Evolutionary conservation across 1,139 yeast genomes (phyloP), one percentile per base, ranked within the genome.

Genomic region (Zhuliangozyma parablackwelliae): DNA sequence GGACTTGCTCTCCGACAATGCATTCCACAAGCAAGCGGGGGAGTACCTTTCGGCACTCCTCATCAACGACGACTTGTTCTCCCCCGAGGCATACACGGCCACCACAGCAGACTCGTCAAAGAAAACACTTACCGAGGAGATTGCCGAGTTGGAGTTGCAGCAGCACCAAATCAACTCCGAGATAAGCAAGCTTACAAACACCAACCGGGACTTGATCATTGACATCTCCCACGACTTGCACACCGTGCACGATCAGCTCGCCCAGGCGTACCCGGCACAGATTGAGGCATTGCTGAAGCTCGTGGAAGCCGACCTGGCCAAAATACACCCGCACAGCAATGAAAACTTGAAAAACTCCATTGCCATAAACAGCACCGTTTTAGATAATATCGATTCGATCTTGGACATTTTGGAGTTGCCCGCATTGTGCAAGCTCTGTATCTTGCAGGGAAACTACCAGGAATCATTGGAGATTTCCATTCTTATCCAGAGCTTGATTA

Each of bases 381-480:
- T 86, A 32, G 69, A 76, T 28, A 82, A 84, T 46, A 73, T 88
- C 46, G 92, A 83, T 44, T 75, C 80, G 24, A 70, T 89, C 9
- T 76, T 85, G 44, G 96, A 87, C 49, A 72, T 89, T 9, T 65
- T 90, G 44, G 96, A 88, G 52, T 64, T 92, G 26, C 97, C 97
- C 0, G 74, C 94, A 2, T 59, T 90, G 36, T 81, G 94, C 30
- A 73, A 80, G 38, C 78, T 90, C n/a, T 87, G 97, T 58, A 87
- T 89, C 6, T 69, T 78, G 36, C 84, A 85, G 37, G 96, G 96
- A 0, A 86, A 86, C 54, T 92, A 89, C 54, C 86, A 89, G 30
- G 96, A 89, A 51, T 89, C 96, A 6, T 72, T 90, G 28, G 95
- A 87, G 47, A 75, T 86, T 12, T 81, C 88, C 12, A 73, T 82